These are phyloP conservation scores for Spathaspora arborariae DNA, from an alignment of 805 yeast species.

Conservation along the genomic window DNA sequence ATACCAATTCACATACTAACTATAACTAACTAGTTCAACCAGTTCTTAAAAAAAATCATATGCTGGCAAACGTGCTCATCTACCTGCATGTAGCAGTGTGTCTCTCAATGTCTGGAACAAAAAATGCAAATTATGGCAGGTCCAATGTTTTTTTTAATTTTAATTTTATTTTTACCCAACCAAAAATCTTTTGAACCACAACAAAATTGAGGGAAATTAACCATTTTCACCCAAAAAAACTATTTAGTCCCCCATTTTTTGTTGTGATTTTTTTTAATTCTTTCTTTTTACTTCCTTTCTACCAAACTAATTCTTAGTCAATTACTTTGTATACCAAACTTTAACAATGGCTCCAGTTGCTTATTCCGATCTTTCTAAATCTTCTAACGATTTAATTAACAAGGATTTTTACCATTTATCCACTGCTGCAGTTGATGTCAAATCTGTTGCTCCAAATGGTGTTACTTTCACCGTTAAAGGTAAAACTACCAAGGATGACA, in stretches of 20 bases:
- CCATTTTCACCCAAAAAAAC: neutral
- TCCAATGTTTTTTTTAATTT: neutral
- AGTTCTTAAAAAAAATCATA: too few relatives aligned
- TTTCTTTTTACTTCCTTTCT: neutral
- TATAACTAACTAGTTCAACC: too few relatives aligned
- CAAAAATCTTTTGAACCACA: neutral
- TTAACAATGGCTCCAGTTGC: conserved; percentile 63
- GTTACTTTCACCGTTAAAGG: conserved; percentile 93
- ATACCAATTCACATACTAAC: neutral
- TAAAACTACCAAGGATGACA: conserved; percentile 73
- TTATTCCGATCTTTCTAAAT: conserved; percentile 89
- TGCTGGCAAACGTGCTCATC: neutral
- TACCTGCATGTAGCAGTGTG: neutral
- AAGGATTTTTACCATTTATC: conserved; percentile 91
- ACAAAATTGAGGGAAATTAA: neutral
- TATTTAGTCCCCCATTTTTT: neutral
- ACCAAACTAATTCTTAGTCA: conserved; percentile 1
- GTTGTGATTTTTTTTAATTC: neutral
- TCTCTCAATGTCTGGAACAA: too few relatives aligned
- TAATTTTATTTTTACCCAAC: neutral
- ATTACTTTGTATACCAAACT: neutral
- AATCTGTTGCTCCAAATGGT: conserved; percentile 94
- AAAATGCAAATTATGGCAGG: too few relatives aligned
- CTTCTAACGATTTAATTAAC: conserved; percentile 84
- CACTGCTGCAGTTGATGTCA: conserved; percentile 83